Base-by-base conservation (phyloP, 768 basidiomycete species). In the Obba rivulosa region DNA sequence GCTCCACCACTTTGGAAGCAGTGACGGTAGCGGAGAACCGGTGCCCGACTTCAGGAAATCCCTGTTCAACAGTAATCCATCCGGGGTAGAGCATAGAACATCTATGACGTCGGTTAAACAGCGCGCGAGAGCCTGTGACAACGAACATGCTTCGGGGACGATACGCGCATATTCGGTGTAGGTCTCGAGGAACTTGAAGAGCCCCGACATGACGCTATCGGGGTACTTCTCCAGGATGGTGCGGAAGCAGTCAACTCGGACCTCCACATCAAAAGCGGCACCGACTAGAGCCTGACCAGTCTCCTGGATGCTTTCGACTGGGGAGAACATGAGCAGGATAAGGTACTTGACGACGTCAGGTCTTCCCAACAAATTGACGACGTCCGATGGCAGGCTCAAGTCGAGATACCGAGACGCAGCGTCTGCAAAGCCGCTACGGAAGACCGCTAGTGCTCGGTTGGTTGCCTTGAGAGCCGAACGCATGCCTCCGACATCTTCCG, bases 41-140 rank as follows among this genome's bases (percentile, higher is more conserved):
- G 77, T 73, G 14, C 64, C 56, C 1, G 72, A 57, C 34, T 67
- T 72, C 42, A 85, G 63, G 60, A 84, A 89, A 14, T 56, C 49
- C 4, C 66, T 49, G 31, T 76, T 72, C 57, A 81, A 81, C 4
- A 94, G 68, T 4, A 94, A 69, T 11, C 90, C 90, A 54, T 81
- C 81, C 1, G 77, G 78, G 34, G 70, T 75, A 8, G 81, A 76
- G 60, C 92, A 95, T 1, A 98, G 76, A 4, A 85, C 85, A 34
- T 97, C 93, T 48, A 97, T 78, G 49, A 96, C 79, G 60, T 99
- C 96, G 11, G 91, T 90, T 57, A 97, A 77, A 65, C 93, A 95
- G 3, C 86, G 83, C 16, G 96, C 96, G 20, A 97, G 78, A 17
- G 89, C 84, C 57, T 88, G 89, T 4, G 96, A 90, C n/a, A 92